These are phyloP conservation scores for Penstemon davidsonii DNA, from an alignment of 257 asterid species.

Conservation along the genomic window DNA sequence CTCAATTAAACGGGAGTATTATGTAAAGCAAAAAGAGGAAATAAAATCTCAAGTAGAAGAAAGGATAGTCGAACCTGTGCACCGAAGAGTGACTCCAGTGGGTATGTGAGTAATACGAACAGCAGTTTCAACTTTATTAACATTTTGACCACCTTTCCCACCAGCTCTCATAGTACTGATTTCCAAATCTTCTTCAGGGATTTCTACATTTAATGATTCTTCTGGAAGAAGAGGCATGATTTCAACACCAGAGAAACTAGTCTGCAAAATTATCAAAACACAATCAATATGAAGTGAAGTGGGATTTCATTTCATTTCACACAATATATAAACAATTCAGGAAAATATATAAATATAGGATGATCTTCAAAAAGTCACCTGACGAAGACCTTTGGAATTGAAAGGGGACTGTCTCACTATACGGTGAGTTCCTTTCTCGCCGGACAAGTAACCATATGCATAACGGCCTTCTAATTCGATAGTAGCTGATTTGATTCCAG, in stretches of 20 bases:
- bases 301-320: no score
- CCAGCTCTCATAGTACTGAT: conserved; percentile 80
- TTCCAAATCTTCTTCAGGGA: conserved; percentile 95
- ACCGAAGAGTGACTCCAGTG: conserved; percentile 84
- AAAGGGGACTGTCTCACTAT: conserved; percentile 96
- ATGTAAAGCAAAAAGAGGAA: background rate
- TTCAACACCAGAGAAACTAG: conserved; percentile 95
- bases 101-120: conserved; percentile 95
- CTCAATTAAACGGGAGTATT: no score
- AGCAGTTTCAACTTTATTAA: conserved; percentile 93
- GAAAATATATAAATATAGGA: background rate
- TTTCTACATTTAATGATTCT: conserved; percentile 74
- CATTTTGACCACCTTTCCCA: conserved; percentile 99
- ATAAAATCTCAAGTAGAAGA: background rate
- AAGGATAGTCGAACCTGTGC: conserved; percentile 61
- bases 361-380: conserved; percentile 41
- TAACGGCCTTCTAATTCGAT: conserved; percentile 86
- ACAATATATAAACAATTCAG: no score
- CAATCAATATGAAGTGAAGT: background rate
- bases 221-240: conserved; percentile 98
- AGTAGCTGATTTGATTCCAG: conserved; percentile 91
- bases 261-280: conserved; percentile 43
- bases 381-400: conserved; percentile 96
- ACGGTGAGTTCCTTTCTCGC: conserved; percentile 98
- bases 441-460: conserved; percentile 90